Base-by-base conservation (phyloP, 345 rosid genomes). In the Clausena lansium region DNA sequence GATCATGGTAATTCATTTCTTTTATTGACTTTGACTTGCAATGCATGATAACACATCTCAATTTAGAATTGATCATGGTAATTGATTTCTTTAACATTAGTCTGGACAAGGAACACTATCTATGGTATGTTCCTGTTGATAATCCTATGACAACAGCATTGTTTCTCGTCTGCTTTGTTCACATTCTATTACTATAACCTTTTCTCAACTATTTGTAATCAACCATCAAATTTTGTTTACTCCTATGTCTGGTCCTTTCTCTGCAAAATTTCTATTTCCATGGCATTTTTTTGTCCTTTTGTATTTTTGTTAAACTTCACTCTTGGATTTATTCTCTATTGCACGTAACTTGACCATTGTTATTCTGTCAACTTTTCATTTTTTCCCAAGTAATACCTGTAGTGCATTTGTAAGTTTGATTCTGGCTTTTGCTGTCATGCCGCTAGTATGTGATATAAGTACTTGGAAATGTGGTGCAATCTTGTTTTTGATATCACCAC, bases 1-100 rank as follows among this genome's bases (percentile, higher is more conserved):
- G 99, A 95, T 72, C 86, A 89, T 35, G 97, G 97, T 93, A 91
- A 85, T 54, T 52, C 17, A 59, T 72, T 71, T 71, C 60, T 71
- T 45, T 38, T 28, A 41, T n/a, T 52, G 35, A 17, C 58, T 60
- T 73, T 77, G 0, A 3, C 24, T 67, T 14, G 9, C 35, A 15
- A 59, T 73, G 25, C 67, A 36, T 15, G 32, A 50, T 22, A 13
- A 17, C 15, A 30, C 20, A 17, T 57, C 71, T 60, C 70, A 5
- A 27, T 24, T 57, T 9, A 57, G 50, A 70, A 33, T 60, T 71
- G n/a, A 14, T 35, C n/a, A 38, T 67, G 28, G 50, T 20, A 4
- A 14, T 25, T 15, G 14, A 64, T 6, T 68, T 15, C 14, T 32
- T 4, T 68, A 47, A 52, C 20, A 27, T 22, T 54, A 63, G 47